Evolutionary conservation across 1,284 basidiomycete species (phyloP), one percentile per base, ranked within the genome.

Genomic region (Ganoderma sinense): DNA sequence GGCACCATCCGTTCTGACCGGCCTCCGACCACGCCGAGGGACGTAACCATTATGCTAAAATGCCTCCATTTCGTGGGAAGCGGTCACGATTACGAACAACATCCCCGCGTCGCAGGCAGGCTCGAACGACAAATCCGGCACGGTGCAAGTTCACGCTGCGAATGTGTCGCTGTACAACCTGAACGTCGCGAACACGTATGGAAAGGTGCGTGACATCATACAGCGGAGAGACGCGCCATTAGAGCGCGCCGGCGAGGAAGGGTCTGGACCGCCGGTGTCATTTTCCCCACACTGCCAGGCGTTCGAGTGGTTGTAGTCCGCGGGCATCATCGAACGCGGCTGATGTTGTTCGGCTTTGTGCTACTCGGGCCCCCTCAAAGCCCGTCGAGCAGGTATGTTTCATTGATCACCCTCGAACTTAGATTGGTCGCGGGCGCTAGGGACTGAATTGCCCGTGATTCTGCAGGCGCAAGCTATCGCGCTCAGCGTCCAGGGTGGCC

Each of bases 161-260:
- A 80, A 86, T 69, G 87, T 88, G 71, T 81, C 80, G 61, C 80
- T 89, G 79, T 89, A 88, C 76, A 88, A 89, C 67, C 81, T 89
- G 55, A 84, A 89, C 71, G 82, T 89, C 43, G 83, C 82, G 65
- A 89, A 89, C 74, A 86, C 83, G 0, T 86, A 83, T 69, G 88
- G 87, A 1, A 71, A 78, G 18, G 86, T 72, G 48, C 58, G 68
- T 56, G 40, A 40, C 29, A 18, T n/a, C 8, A 16, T 72, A 64
- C 36, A 36, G 68, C 66, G 71, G 68, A 39, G 66, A 40, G 59
- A 29, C 48, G 59, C 59, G 59, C 39, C 39, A 23, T 40, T 61
- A 61, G 39, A 61, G 59, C 59, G 59, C 59, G 59, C 39, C 59
- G 39, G 39, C 59, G 59, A 29, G 39, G 53, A 56, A 11, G 53